These are phyloP conservation scores for Primulina huaijiensis DNA, from an alignment of 257 asterid genomes.

Conservation along the genomic window DNA sequence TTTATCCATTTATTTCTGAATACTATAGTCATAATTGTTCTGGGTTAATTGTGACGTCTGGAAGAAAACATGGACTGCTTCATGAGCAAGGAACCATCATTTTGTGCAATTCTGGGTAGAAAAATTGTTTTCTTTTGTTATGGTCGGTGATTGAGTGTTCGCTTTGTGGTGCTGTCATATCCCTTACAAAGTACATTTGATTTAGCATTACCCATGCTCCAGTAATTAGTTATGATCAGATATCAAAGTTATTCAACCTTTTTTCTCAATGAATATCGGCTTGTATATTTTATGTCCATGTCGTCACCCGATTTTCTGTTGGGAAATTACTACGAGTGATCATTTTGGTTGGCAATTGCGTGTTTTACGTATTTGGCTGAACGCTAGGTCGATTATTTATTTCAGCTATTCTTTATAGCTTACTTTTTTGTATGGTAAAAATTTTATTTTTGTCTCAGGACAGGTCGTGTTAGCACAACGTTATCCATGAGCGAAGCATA, in stretches of 20 bases:
- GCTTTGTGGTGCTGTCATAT: not conserved
- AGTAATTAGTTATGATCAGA: too few relatives aligned
- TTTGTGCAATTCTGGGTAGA: too few relatives aligned
- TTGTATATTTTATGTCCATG: conserved; percentile 9
- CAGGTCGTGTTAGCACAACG: conserved; percentile 28
- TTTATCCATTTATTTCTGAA: too few relatives aligned
- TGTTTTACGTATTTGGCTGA: not conserved
- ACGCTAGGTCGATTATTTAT: not conserved
- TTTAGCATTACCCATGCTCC: not conserved
- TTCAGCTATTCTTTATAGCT: conserved; percentile 15
- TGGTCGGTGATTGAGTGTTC: not conserved
- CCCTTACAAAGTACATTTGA: not conserved
- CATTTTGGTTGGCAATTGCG: too few relatives aligned
- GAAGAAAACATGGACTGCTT: too few relatives aligned
- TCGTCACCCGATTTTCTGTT: conserved; percentile 1
- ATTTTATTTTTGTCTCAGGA: conserved; percentile 9
- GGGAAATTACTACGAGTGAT: not conserved
- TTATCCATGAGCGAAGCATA: conserved; percentile 28
- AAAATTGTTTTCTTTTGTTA: too few relatives aligned
- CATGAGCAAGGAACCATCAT: too few relatives aligned
- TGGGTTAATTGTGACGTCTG: too few relatives aligned
- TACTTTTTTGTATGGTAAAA: not conserved
- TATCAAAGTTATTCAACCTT: not conserved
- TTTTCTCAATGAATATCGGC: not conserved
- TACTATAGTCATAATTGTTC: too few relatives aligned